Conservation (phyloP, 1,284 basidiomycete genomes). For the Pseudozyma tsukubaensis region DNA sequence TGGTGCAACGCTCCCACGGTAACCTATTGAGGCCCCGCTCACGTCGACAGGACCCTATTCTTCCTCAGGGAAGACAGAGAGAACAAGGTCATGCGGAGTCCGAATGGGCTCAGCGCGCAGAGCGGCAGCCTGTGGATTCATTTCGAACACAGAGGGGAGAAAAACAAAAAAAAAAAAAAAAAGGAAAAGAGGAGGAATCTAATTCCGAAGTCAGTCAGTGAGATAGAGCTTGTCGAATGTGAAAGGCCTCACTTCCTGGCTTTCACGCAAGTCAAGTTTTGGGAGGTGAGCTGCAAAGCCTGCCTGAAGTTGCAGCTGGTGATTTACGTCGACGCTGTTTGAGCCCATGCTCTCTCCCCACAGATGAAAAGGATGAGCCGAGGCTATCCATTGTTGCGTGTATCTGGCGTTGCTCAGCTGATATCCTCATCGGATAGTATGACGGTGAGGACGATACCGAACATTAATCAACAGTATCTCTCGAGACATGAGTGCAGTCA, state of each 20-base stretch:
- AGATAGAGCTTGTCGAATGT: neutral
- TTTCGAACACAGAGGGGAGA: neutral
- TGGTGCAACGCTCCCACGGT: neutral
- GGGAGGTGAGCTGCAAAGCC: no score
- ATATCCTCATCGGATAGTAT: no score
- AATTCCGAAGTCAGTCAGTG: neutral
- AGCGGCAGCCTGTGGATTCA: neutral
- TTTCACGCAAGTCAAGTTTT: no score
- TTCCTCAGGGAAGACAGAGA: neutral
- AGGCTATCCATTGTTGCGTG: no score
- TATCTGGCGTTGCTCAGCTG: no score
- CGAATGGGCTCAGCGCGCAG: neutral
- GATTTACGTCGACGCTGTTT: no score
- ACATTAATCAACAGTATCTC: no score
- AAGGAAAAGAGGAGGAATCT: neutral
- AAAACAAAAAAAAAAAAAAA: constrained; percentile 3
- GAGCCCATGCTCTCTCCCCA: no score
- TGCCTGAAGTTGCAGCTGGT: no score
- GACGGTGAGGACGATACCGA: no score
- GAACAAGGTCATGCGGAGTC: neutral
- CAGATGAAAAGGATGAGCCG: no score
- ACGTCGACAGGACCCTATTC: neutral
- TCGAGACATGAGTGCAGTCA: no score
- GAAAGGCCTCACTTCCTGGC: neutral
- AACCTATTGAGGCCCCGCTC: constrained; percentile 1